phyloP scores from a whole-genome alignment of 1,139 yeast genomes.

The Sugiyamaella grinbergsii region DNA sequence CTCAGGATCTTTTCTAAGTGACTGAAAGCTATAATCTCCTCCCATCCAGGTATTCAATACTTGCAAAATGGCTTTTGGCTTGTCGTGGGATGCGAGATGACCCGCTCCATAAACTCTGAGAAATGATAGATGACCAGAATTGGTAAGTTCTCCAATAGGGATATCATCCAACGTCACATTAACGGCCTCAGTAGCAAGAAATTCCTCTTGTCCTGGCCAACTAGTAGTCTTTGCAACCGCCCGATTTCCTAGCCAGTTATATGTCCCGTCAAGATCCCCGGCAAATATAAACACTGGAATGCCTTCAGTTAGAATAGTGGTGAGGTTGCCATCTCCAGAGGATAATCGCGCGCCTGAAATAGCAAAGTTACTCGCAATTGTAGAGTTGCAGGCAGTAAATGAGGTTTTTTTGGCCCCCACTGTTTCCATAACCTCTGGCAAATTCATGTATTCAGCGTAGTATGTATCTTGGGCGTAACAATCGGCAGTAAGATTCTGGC shows the following conservation, averaged over 20 bases:
- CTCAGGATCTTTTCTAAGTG: conserved; percentile 2
- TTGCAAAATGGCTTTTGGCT: conserved; percentile 65
- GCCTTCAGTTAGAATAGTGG: conserved; percentile 65
- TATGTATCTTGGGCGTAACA: conserved; percentile 76
- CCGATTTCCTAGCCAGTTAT: conserved; percentile 87
- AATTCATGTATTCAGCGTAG: conserved; percentile 70
- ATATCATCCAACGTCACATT: conserved; percentile 66
- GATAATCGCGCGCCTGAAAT: conserved; percentile 37
- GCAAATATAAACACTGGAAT: conserved; percentile 77
- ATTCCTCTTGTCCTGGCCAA: conserved; percentile 54
- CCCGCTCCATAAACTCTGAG: conserved; percentile 68
- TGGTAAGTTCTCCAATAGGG: conserved; percentile 66
- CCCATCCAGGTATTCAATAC: conserved; percentile 71
- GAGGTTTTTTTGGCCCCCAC: conserved; percentile 73
- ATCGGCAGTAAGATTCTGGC: conserved; percentile 26
- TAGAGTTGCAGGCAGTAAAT: conserved; percentile 62
- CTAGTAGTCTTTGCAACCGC: conserved; percentile 72
- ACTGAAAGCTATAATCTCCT: conserved; percentile 19
- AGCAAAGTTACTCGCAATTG: conserved; percentile 65
- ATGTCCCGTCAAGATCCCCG: conserved; percentile 86
- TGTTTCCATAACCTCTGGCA: conserved; percentile 68
- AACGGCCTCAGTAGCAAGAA: conserved; percentile 41
- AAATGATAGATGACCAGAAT: conserved; percentile 58
- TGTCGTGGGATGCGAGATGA: conserved; percentile 76
- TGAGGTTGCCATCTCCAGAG: conserved; percentile 63